Evolutionary conservation across 1,284 basidiomycete species (phyloP), one percentile per base, ranked within the genome.

Genomic region (Sporisorium iseilematis-ciliati): DNA sequence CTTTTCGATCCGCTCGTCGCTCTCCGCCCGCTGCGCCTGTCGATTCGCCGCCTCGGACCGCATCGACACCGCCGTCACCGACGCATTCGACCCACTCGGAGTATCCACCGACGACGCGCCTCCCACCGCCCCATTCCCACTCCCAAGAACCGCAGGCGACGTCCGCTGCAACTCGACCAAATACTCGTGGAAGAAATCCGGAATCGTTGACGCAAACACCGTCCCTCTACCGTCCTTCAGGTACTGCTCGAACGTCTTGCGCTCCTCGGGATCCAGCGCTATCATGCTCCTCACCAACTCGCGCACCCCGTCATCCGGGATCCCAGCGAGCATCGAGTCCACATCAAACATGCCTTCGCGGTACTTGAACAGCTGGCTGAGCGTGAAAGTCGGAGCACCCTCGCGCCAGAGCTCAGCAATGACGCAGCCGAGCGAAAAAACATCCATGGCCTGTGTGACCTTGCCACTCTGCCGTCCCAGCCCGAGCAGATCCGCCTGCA

Each of bases 361-460:
- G 80, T 97, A 99, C 84, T 96, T 95, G 89, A 94, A 98, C 56
- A 99, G 88, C 84, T 98, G 96, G 82, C 93, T 94, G 49, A 99
- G 88, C 0, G 93, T 96, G 87, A 99, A 99, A 41, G 97, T 89
- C 1, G 93, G 93, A 0, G 93, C 91, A 0, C 97, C 97, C 83
- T 99, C 97, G 45, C 95, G 88, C 88, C 97, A 99, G 67, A 99
- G 89, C 86, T 99, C 97, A 0, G 95, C 94, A 35, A 99, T 90
- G 18, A 98, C 95, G 85, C 96, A 99, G 33, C 97, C 97, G 0
- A 91, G 90, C 68, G 94, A 94, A 83, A 99, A 99, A 56, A 96
- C 93, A 84, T 99, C 97, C 97, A 99, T 99, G 3, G 93, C 89
- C 86, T 99, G 95, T 0, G 93, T 95, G 23, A 99, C 91, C 77